A percentile compares a stretch with the other conserved stretches of the same genome.
These are phyloP conservation scores for Xylariomycetidae sp. DNA, from an alignment of 2,329 filamentous ascomycete species.

Conservation along the genomic window DNA sequence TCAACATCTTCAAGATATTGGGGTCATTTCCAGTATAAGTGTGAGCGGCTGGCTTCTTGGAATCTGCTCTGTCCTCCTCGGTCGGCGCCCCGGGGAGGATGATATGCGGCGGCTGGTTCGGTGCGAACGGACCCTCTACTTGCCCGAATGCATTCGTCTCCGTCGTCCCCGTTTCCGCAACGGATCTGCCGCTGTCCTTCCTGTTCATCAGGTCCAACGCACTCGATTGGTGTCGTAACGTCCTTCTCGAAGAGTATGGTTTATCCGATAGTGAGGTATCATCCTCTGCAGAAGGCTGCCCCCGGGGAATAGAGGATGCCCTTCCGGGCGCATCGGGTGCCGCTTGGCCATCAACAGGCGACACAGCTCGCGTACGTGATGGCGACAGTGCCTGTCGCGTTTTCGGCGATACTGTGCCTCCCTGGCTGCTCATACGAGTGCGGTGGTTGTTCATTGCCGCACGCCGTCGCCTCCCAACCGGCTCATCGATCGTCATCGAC, in stretches of 20 bases:
- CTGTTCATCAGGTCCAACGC: constrained; percentile 54
- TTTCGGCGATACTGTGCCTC: constrained; percentile 30
- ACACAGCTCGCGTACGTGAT: constrained; percentile 20
- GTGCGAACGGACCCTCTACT: constrained; percentile 51
- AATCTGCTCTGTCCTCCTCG: constrained; percentile 27
- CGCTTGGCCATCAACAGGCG: constrained; percentile 20
- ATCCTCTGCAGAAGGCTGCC: constrained; percentile 26
- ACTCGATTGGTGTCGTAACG: constrained; percentile 52
- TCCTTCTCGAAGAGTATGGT: constrained; percentile 36
- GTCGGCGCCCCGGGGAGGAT: constrained; percentile 27
- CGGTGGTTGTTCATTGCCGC: constrained; percentile 46
- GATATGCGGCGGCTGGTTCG: constrained; percentile 25
- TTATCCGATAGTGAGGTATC: constrained; percentile 32
- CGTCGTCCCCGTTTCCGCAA: constrained; percentile 53
- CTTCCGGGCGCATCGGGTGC: constrained; percentile 33
- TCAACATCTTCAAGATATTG: constrained; percentile 63
- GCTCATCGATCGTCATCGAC: constrained; percentile 76
- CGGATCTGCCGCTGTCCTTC: constrained; percentile 52
- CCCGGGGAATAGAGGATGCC: constrained; percentile 27
- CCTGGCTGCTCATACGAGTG: constrained; percentile 34
- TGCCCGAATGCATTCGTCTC: constrained; percentile 55
- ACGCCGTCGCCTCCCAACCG: constrained; percentile 47
- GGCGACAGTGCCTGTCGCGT: constrained; percentile 24
- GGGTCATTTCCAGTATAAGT: constrained; percentile 79
- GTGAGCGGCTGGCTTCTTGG: constrained; percentile 60